These are phyloP conservation scores for Pichia sorboxylosa DNA, from an alignment of 1,139 yeast species.

Conservation along the genomic window DNA sequence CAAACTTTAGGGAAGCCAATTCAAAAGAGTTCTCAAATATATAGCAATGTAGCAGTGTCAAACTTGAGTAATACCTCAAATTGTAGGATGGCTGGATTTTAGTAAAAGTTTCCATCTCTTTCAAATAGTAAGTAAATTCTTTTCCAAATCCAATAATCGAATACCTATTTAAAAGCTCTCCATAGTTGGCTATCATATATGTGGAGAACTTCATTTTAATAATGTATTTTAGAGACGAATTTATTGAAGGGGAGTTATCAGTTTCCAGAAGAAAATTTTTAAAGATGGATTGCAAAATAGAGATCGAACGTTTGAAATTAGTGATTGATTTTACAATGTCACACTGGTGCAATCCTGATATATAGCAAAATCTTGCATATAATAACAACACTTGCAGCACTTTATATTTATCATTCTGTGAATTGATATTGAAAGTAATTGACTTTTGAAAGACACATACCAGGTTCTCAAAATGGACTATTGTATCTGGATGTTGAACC, in stretches of 20 bases:
- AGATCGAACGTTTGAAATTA: conserved; percentile 29
- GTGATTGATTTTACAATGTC: conserved; percentile 20
- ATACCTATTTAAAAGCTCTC: conserved; percentile 27
- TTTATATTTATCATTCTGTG: conserved; percentile 18
- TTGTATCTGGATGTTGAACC: neutral
- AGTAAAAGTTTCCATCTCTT: conserved; percentile 34
- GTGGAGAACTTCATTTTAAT: conserved; percentile 26
- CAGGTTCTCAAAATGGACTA: neutral
- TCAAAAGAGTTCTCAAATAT: conserved; percentile 9
- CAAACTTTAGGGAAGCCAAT: conserved; percentile 9
- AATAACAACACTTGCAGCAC: conserved; percentile 28
- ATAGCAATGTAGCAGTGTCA: conserved; percentile 14
- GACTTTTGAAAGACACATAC: neutral
- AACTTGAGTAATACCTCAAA: conserved; percentile 20
- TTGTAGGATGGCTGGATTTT: conserved; percentile 23
- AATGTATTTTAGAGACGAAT: conserved; percentile 19
- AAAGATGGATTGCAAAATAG: conserved; percentile 32
- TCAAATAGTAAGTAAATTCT: conserved; percentile 39
- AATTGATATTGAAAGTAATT: conserved; percentile 10
- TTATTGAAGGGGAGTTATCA: conserved; percentile 3
- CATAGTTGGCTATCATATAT: conserved; percentile 28
- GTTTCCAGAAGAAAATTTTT: conserved; percentile 25
- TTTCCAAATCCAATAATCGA: conserved; percentile 41
- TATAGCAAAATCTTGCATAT: conserved; percentile 28
- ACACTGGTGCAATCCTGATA: conserved; percentile 21